phyloP scores from a whole-genome alignment of 495 filamentous ascomycete genomes.

The Hypoxylon cercidicola region DNA sequence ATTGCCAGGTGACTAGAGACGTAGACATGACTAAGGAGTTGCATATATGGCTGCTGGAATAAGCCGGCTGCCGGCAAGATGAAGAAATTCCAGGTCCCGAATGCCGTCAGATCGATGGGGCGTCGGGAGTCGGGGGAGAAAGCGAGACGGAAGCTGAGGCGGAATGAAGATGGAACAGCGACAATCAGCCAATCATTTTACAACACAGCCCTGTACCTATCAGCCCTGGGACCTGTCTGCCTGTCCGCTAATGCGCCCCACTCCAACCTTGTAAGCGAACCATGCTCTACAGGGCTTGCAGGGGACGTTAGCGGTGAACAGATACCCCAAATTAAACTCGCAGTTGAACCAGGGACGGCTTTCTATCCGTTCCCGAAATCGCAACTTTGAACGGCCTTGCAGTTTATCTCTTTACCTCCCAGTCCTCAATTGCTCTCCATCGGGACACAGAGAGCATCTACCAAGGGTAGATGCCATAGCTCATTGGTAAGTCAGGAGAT shows the following conservation, averaged over 20 bases:
- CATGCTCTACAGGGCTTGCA: neutral
- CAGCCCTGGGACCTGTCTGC: slow-evolving; percentile 8
- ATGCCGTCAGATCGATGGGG: slow-evolving; percentile 10
- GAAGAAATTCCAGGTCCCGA: slow-evolving; percentile 5
- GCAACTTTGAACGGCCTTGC: neutral
- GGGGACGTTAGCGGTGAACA: slow-evolving; percentile 2
- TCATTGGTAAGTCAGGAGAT: neutral
- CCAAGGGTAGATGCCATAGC: slow-evolving; percentile 6
- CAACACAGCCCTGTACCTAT: neutral
- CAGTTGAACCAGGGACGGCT: neutral
- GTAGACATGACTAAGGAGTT: neutral
- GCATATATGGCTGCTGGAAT: neutral
- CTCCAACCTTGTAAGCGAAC: neutral
- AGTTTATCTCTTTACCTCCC: neutral
- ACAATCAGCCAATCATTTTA: neutral
- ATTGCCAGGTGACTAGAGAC: neutral
- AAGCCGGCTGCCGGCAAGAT: slow-evolving; percentile 1
- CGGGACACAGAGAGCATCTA: slow-evolving; percentile 1
- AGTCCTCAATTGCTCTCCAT: neutral
- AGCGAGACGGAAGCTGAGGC: neutral
- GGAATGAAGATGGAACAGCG: too few species aligned
- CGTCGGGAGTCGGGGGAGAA: slow-evolving; percentile 27
- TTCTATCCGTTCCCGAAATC: neutral
- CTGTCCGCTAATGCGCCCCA: neutral
- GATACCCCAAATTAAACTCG: neutral